Base-by-base conservation (phyloP, 345 rosid genomes). In the Conringia planisiliqua region DNA sequence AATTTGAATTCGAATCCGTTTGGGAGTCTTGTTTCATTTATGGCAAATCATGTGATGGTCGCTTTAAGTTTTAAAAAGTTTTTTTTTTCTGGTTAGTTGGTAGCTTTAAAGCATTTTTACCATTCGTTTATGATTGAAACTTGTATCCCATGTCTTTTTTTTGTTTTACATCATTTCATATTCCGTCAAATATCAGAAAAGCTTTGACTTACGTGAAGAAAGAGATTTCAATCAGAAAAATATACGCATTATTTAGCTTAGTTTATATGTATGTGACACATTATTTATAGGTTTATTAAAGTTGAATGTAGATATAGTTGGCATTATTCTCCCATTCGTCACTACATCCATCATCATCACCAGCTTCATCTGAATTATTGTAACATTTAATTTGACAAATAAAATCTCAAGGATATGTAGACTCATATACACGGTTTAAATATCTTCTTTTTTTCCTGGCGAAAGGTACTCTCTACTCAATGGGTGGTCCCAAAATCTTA, bases 271-370 rank as follows among this genome's bases (percentile, higher is more conserved):
- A 22, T 22, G 24, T 22, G n/a, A 22, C 24, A 17, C 52, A 18
- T 47, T 17, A 17, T 46, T 46, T 4, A 20, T 4, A 12, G 58
- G 33, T 52, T 17, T 20, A 47, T 1, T 22, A 22, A 50, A 50
- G 56, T 26, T 55, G 18, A 29, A 55, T 10, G 10, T 5, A 54
- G 7, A 29, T 30, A 30, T 56, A 56, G 12, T n/a, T 30, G 62
- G 22, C 39, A 56, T 8, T n/a, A 57, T 57, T 57, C 62, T 57
- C 62, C 36, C 7, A 57, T 57, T 57, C 62, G 62, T 57, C 62
- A 16, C 62, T 32, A 32, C 40, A 17, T 32, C 39, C 24, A 30
- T 50, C 56, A 30, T 50, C 56, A 48, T 55, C 20, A 29, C 60
- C 36, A 55, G 47, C 20, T 13, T 55, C 60, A 14, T 29, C 11